Conservation (phyloP, 495 filamentous ascomycete genomes). For the Paragyromitra xinjiangensis region DNA sequence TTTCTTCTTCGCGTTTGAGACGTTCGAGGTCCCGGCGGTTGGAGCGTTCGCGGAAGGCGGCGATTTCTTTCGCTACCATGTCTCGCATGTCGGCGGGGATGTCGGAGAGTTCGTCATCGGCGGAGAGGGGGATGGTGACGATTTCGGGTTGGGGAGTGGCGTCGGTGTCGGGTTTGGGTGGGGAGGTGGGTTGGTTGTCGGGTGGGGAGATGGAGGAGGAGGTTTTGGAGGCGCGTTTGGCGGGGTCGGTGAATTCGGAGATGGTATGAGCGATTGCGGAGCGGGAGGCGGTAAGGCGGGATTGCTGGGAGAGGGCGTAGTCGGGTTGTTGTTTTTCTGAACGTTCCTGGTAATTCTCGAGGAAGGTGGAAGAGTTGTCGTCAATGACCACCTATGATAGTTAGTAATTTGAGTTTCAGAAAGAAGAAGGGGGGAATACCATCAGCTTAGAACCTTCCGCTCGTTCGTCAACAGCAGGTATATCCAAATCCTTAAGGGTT, state of each 20-base stretch:
- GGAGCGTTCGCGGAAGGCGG: conserved; percentile 90
- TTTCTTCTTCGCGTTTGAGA: conserved; percentile 84
- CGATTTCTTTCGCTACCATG: conserved; percentile 92
- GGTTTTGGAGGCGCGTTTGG: conserved; percentile 64
- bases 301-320: conserved; percentile 57
- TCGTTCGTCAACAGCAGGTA: conserved; percentile 67
- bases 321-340: conserved; percentile 71
- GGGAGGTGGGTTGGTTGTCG: conserved; percentile 29
- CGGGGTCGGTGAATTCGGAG: conserved; percentile 75
- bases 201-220: conserved; percentile 64
- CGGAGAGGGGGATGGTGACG: conserved; percentile 86
- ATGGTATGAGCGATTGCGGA: conserved; percentile 70
- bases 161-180: conserved; percentile 61
- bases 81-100: conserved; percentile 98
- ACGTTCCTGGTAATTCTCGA: conserved; percentile 78
- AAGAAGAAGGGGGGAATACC: conserved; percentile 20
- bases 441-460: conserved; percentile 49
- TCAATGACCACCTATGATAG: conserved; percentile 80
- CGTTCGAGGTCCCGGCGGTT: conserved; percentile 88
- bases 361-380: conserved; percentile 77
- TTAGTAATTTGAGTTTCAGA: background rate
- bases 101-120: conserved; percentile 93
- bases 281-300: conserved; percentile 74
- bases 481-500: conserved; percentile 82
- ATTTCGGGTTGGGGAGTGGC: conserved; percentile 69